phyloP scores from a whole-genome alignment of 768 basidiomycete genomes.

The Lactarius pseudohatsudake region DNA sequence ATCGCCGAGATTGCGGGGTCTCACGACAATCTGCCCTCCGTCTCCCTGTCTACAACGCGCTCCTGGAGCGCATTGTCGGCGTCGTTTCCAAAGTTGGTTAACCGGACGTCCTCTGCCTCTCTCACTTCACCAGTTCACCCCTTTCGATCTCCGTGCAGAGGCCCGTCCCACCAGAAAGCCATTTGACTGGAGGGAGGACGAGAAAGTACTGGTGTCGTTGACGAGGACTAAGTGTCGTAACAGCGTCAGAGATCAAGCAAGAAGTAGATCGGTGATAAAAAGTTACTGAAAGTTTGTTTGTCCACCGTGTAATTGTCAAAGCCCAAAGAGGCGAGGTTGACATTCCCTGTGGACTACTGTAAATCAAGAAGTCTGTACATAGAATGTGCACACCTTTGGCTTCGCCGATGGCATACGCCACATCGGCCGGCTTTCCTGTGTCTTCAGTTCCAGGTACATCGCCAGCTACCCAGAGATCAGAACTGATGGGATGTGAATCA shows the following conservation, averaged over 20 bases:
- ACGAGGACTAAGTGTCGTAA: slow-evolving; percentile 52
- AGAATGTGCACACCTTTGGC: slow-evolving; percentile 50
- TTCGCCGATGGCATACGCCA: slow-evolving; percentile 69
- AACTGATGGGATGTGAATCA: slow-evolving; percentile 42
- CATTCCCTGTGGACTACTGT: slow-evolving; percentile 43
- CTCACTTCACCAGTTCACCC: too few species aligned
- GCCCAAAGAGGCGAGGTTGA: slow-evolving; percentile 51
- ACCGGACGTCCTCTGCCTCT: too few species aligned
- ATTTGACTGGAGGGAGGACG: slow-evolving; percentile 55
- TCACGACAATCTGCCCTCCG: too few species aligned
- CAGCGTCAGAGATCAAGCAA: neutral
- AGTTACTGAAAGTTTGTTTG: slow-evolving; percentile 67
- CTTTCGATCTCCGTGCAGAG: too few species aligned
- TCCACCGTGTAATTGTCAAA: slow-evolving; percentile 59
- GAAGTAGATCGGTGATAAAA: neutral
- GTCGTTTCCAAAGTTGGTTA: too few species aligned
- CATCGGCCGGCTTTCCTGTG: slow-evolving; percentile 53
- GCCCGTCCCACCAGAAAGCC: slow-evolving; percentile 42
- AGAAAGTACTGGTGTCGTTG: slow-evolving; percentile 60
- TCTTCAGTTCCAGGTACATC: slow-evolving; percentile 51
- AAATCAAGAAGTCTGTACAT: neutral
- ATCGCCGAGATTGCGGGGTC: too few species aligned
- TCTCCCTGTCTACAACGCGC: too few species aligned
- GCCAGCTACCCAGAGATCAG: slow-evolving; percentile 71
- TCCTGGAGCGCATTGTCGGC: too few species aligned